phyloP scores from a whole-genome alignment of 805 yeast species.

The Kodamaea restingae region DNA sequence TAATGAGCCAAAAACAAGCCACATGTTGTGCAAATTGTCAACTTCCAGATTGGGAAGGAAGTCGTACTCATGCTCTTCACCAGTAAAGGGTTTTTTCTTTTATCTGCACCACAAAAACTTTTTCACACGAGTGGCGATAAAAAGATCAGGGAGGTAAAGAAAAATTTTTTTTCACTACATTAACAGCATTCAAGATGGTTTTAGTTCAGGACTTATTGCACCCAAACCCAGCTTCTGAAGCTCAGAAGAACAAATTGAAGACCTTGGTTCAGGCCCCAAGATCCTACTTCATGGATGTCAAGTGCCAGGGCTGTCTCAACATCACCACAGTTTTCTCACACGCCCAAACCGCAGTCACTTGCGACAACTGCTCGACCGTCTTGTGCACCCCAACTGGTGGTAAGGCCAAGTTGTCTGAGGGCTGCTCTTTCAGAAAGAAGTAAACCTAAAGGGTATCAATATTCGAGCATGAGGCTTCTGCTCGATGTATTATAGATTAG shows the following conservation, averaged over 20 bases:
- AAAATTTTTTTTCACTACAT: slow-evolving; percentile 1
- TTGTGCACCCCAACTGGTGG: slow-evolving; percentile 42
- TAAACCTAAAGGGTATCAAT: slow-evolving; percentile 13
- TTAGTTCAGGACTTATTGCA: slow-evolving; percentile 43
- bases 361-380: slow-evolving; percentile 39
- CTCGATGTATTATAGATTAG: slow-evolving; percentile 2
- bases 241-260: slow-evolving; percentile 36
- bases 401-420: slow-evolving; percentile 42
- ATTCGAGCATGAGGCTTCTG: slow-evolving; percentile 2
- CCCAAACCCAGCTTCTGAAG: slow-evolving; percentile 38
- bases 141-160: slow-evolving; percentile 2
- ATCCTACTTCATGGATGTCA: slow-evolving; percentile 41
- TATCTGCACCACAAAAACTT: background rate
- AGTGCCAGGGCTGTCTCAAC: slow-evolving; percentile 41
- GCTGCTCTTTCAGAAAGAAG: slow-evolving; percentile 40
- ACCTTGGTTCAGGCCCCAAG: slow-evolving; percentile 39
- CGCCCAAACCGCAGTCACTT: slow-evolving; percentile 41
- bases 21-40: background rate
- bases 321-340: slow-evolving; percentile 41
- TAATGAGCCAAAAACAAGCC: too few species aligned
- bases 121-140: slow-evolving; percentile 3
- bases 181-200: slow-evolving; percentile 24
- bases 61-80: background rate
- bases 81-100: background rate
- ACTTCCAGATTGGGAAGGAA: background rate